These are phyloP conservation scores for Tanacetum coccineum DNA, from an alignment of 129 eudicot species.

Conservation along the genomic window DNA sequence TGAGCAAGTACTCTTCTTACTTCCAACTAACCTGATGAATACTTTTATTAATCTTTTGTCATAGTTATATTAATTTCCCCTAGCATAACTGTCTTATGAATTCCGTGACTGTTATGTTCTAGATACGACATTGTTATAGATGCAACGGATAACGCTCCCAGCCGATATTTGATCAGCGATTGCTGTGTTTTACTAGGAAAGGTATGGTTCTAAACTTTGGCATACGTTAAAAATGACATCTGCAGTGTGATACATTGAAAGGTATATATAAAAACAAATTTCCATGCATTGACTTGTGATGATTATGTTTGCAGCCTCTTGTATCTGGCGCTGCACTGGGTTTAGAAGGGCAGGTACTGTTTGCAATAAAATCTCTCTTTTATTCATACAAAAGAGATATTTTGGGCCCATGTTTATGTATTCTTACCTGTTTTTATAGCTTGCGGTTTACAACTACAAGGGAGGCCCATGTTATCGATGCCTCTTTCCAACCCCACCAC, in stretches of 20 bases:
- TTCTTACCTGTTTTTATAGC: constrained; percentile 38
- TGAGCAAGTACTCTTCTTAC: constrained; percentile 87
- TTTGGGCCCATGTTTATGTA: neutral
- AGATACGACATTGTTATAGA: constrained; percentile 88
- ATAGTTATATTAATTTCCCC: neutral
- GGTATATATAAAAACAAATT: neutral
- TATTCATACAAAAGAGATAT: neutral
- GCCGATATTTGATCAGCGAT: constrained; percentile 95
- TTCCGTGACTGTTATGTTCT: constrained; percentile 40
- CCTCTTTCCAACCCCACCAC: constrained; percentile 93
- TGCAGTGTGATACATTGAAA: too few relatives aligned
- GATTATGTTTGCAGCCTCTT: constrained; percentile 67
- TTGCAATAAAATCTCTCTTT: neutral
- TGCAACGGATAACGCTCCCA: constrained; percentile 97
- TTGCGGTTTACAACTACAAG: constrained; percentile 88
- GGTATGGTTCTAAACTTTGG: constrained; percentile 40
- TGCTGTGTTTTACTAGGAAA: constrained; percentile 95
- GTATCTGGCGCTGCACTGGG: constrained; percentile 99
- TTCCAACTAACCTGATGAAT: neutral
- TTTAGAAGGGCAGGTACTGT: constrained; percentile 90
- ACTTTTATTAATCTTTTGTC: neutral
- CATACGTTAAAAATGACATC: too few relatives aligned
- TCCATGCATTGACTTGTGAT: constrained; percentile 12
- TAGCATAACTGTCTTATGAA: constrained; percentile 20
- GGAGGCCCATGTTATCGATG: constrained; percentile 99